Evolutionary conservation across 257 asterid species (phyloP), one percentile per base, ranked within the genome.

Genomic region (Forsythia suspensa): DNA sequence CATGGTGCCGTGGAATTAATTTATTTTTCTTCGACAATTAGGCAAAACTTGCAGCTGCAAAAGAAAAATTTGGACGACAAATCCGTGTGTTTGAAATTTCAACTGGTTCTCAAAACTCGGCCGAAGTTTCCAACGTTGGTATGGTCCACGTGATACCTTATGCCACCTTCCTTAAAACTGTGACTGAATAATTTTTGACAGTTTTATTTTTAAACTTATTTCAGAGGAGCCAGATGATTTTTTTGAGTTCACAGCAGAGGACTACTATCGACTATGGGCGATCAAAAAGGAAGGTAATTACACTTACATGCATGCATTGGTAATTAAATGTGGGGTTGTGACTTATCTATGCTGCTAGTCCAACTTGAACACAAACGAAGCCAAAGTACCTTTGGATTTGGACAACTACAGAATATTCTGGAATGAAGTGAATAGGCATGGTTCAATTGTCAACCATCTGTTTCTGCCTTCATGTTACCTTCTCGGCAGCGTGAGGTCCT

Each of bases 231-330:
- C 92, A 8, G 98, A 93, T 38, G 97, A 90, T 63, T 95, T 93
- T 80, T 95, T 92, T 75, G 99, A 95, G 83, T 93, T 95, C 76
- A 93, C 96, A 11, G 84, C 98, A 0, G 99, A 93, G 88, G 98
- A 95, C 79, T 95, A 93, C 84, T 89, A 66, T 76, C 91, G 97
- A 78, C 76, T 93, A 76, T 80, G 86, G 87, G 91, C 88, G 57
- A 83, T 96, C 63, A 95, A 93, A 81, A 95, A 90, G 80, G 94
- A 93, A 91, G 99, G 99, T 95, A 79, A 76, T 29, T 78, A 44
- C 71, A 36, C n/a, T 42, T 43, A 51, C 15, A 72, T 18, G 69
- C 78, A 21, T 82, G 20, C 48, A 29, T 44, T 70, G 70, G 1
- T 65, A 37, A 7, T 66, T 15, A 46, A 39, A 13, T 41, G 74